A percentile compares a stretch with the other conserved stretches of the same genome.
phyloP scores from a whole-genome alignment of 768 basidiomycete species.

The Tricholomella constricta region DNA sequence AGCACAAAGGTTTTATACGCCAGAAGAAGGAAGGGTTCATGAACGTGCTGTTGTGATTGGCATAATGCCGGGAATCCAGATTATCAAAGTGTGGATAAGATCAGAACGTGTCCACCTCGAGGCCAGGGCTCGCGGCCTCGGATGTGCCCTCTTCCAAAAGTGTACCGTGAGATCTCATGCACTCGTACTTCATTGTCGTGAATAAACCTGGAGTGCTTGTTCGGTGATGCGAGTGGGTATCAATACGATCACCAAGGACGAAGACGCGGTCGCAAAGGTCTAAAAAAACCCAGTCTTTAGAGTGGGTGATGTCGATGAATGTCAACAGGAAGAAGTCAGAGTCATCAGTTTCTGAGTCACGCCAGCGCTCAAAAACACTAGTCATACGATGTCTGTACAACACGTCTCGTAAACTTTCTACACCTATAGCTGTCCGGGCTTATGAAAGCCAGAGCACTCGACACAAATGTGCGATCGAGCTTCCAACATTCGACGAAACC shows the following conservation, averaged over 20 bases:
- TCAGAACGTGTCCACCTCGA: conserved; percentile 53
- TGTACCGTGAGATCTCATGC: conserved; percentile 20
- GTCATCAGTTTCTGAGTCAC: too few relatives aligned
- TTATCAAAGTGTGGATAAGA: conserved; percentile 41
- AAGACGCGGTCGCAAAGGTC: not conserved
- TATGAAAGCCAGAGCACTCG: not conserved
- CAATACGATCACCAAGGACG: not conserved
- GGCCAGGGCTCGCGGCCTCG: conserved; percentile 26
- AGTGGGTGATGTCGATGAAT: conserved; percentile 1
- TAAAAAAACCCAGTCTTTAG: not conserved
- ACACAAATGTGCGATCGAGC: not conserved
- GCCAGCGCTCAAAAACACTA: too few relatives aligned
- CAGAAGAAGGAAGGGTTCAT: conserved; percentile 21
- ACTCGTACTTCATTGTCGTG: too few relatives aligned
- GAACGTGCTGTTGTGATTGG: conserved; percentile 27
- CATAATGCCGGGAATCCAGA: conserved; percentile 37
- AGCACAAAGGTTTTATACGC: conserved; percentile 37
- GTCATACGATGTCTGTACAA: too few relatives aligned
- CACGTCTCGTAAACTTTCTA: too few relatives aligned
- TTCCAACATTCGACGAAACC: not conserved
- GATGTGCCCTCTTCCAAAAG: conserved; percentile 17
- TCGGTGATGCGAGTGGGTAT: too few relatives aligned
- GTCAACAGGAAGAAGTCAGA: not conserved
- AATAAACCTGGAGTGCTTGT: too few relatives aligned
- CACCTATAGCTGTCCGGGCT: not conserved